phyloP scores from a whole-genome alignment of 371 early-diverging fungal genomes.

The Mortierella sp. region DNA sequence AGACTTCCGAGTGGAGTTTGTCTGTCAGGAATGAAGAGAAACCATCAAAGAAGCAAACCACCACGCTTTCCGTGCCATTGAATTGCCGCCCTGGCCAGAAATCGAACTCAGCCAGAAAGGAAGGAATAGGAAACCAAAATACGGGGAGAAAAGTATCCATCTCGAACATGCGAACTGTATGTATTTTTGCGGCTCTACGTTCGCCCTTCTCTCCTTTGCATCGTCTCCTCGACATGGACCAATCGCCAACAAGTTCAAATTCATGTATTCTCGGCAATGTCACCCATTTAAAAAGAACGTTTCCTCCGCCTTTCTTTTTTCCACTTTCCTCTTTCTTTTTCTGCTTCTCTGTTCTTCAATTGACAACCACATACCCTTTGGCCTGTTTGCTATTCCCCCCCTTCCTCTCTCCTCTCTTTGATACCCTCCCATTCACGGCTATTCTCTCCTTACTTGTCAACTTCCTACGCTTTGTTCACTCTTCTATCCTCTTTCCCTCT shows the following conservation, averaged over 20 bases:
- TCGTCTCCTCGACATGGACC: neutral
- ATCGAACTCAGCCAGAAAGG: slow-evolving; percentile 11
- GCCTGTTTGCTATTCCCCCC: neutral
- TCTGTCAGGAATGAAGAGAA: neutral
- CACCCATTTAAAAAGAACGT: neutral
- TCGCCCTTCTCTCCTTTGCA: neutral
- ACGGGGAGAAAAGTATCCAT: slow-evolving; percentile 8
- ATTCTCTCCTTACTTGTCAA: neutral
- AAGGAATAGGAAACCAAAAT: slow-evolving; percentile 8
- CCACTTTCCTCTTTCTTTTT: neutral
- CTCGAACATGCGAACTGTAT: neutral
- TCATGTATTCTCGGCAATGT: neutral
- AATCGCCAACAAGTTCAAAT: neutral
- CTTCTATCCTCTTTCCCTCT: neutral
- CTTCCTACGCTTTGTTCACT: neutral
- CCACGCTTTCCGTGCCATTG: neutral
- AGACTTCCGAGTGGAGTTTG: neutral
- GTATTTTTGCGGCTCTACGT: neutral
- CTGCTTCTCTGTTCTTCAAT: neutral
- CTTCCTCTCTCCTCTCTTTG: neutral
- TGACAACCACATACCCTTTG: too few species aligned
- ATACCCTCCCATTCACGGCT: neutral
- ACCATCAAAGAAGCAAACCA: neutral
- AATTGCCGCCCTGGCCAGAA: neutral
- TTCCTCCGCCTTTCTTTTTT: neutral